These are phyloP conservation scores for Tylopilus sp. DNA, from an alignment of 768 basidiomycete genomes.

Conservation along the genomic window DNA sequence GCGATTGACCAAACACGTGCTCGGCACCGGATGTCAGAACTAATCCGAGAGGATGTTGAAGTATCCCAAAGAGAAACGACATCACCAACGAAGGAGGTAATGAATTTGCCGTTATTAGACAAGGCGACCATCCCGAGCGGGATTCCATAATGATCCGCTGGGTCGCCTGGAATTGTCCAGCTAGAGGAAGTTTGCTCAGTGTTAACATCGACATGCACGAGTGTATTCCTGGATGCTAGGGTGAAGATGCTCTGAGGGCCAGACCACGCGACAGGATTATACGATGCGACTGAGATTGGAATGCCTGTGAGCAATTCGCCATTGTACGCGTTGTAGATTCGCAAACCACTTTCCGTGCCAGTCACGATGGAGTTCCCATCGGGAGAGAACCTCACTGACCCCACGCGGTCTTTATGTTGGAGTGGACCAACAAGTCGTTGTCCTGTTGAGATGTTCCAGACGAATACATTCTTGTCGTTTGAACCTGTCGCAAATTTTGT, in stretches of 20 bases:
- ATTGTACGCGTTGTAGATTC: neutral
- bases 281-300: neutral
- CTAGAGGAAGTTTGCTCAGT: neutral
- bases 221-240: neutral
- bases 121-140: neutral
- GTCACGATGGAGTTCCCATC: neutral
- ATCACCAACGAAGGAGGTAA: neutral
- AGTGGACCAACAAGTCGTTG: constrained; percentile 6
- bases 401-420: neutral
- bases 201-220: neutral
- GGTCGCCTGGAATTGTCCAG: neutral
- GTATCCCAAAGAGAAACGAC: constrained; percentile 2
- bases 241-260: neutral
- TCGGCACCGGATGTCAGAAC: neutral
- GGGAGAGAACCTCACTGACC: neutral
- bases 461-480: neutral
- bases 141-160: neutral
- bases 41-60: neutral
- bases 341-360: neutral
- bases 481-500: neutral
- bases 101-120: neutral
- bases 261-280: neutral
- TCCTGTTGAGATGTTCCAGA: neutral
- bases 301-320: neutral
- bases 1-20: neutral